Percentiles rank a stretch among this genome's conserved stretches.
These are phyloP conservation scores for Chimonanthus praecox DNA, from an alignment of 164 flowering plant genomes.

Conservation along the genomic window DNA sequence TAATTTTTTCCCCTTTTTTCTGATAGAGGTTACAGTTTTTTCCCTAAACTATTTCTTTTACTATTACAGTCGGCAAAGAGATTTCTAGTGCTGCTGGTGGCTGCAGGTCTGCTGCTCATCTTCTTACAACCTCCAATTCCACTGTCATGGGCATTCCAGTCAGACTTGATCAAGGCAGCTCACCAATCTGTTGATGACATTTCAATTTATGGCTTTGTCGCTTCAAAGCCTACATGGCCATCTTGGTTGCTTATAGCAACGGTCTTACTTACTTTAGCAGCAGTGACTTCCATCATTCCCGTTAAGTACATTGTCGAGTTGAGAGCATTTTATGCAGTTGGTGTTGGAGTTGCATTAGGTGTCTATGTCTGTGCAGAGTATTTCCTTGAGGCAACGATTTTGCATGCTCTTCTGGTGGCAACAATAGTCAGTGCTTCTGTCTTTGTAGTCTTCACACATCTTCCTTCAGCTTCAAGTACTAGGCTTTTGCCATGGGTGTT, in stretches of 20 bases:
- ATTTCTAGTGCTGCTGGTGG: constrained; percentile 75
- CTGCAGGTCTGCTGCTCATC: constrained; percentile 76
- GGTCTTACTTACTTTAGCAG: constrained; percentile 75
- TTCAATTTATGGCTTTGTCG: constrained; percentile 82
- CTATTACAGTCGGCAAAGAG: constrained; percentile 83
- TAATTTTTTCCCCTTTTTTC: no score
- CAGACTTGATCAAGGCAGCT: constrained; percentile 77
- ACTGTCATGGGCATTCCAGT: constrained; percentile 69
- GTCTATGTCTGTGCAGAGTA: constrained; percentile 85
- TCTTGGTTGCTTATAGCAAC: constrained; percentile 91
- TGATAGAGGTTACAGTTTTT: background rate
- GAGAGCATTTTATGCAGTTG: constrained; percentile 71
- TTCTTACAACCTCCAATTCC: constrained; percentile 90
- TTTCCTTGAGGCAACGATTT: constrained; percentile 67
- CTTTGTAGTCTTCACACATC: constrained; percentile 86
- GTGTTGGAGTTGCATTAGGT: constrained; percentile 83
- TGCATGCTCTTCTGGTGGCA: constrained; percentile 70
- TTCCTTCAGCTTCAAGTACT: constrained; percentile 95
- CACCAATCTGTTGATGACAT: constrained; percentile 85
- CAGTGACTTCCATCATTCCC: constrained; percentile 76
- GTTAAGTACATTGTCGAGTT: constrained; percentile 84
- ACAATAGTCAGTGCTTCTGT: constrained; percentile 81
- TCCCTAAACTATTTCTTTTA: background rate
- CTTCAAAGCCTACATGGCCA: constrained; percentile 92
- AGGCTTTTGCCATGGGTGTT: constrained; percentile 89